These are phyloP conservation scores for Syncephalis plumigaleata DNA, from an alignment of 371 early-diverging fungal species.

Conservation along the genomic window DNA sequence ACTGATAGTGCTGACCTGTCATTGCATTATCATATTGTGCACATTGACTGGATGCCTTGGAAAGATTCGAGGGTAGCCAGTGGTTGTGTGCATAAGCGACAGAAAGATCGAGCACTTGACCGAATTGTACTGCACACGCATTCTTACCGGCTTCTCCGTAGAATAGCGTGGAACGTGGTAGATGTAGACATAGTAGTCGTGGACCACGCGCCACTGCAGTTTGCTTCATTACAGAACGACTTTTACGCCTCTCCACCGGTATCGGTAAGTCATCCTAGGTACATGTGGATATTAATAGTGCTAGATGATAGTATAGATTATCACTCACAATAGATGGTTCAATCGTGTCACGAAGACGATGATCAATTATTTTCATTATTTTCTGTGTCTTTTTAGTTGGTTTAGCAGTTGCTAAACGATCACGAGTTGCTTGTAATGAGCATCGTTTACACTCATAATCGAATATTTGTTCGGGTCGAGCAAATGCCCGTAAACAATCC, in stretches of 20 bases:
- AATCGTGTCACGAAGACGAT: too few species aligned
- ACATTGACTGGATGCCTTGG: background rate
- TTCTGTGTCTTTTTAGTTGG: too few species aligned
- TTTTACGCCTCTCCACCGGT: background rate
- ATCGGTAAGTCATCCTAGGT: too few species aligned
- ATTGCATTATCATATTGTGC: background rate
- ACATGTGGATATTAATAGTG: too few species aligned
- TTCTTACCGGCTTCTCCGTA: slow-evolving; percentile 48
- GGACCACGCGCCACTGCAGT: slow-evolving; percentile 40
- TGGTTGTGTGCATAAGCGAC: slow-evolving; percentile 4
- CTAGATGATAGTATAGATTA: too few species aligned
- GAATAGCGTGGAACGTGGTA: slow-evolving; percentile 46
- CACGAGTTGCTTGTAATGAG: background rate
- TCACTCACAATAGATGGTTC: too few species aligned
- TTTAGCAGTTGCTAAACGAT: too few species aligned
- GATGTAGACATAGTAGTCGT: slow-evolving; percentile 39
- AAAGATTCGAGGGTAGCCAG: background rate
- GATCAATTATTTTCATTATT: too few species aligned
- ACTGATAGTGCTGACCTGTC: slow-evolving; percentile 24
- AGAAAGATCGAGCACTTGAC: slow-evolving; percentile 36
- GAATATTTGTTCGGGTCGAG: background rate
- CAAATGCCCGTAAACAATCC: background rate
- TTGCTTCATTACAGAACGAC: slow-evolving; percentile 30
- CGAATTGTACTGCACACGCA: slow-evolving; percentile 33
- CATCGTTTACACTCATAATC: background rate